Evolutionary conservation across 345 rosid species (phyloP).

Genomic region (Syzygium aromaticum): DNA sequence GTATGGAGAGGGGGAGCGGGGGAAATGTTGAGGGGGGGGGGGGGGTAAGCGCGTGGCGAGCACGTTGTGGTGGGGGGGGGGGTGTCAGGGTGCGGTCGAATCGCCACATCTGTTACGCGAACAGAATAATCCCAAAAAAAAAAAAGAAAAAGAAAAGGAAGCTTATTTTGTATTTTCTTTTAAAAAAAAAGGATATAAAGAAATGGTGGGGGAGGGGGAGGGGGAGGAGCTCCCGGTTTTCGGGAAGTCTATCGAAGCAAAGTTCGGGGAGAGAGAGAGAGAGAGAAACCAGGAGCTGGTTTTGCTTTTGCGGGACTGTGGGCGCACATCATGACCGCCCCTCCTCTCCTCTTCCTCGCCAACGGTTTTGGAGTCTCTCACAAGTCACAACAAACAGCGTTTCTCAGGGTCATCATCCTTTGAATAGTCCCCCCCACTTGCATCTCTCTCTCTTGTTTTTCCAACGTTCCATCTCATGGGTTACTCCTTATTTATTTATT

Average conservation of each 20-base stretch:
- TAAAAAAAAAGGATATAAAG: neutral
- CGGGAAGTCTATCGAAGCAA: neutral
- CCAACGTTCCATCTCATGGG: no score
- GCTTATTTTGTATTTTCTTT: no score
- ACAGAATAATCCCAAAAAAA: neutral
- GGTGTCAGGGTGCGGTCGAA: neutral
- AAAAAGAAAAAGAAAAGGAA: no score
- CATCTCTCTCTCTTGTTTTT: neutral
- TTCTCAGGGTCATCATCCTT: no score
- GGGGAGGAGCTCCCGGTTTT: neutral
- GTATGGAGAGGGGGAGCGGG: accelerated
- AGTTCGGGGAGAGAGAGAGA: neutral
- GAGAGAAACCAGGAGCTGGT: neutral
- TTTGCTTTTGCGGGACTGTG: neutral
- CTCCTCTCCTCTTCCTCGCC: neutral
- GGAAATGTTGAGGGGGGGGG: neutral
- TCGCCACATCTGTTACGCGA: neutral
- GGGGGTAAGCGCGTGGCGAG: neutral
- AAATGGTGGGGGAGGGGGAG: no score
- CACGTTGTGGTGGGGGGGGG: neutral
- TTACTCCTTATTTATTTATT: no score
- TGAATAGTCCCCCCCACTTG: neutral
- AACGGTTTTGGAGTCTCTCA: neutral
- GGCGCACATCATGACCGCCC: neutral
- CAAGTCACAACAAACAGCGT: no score